phyloP scores from a whole-genome alignment of 2,329 filamentous ascomycete genomes.

The Aspergillus brasiliensis region DNA sequence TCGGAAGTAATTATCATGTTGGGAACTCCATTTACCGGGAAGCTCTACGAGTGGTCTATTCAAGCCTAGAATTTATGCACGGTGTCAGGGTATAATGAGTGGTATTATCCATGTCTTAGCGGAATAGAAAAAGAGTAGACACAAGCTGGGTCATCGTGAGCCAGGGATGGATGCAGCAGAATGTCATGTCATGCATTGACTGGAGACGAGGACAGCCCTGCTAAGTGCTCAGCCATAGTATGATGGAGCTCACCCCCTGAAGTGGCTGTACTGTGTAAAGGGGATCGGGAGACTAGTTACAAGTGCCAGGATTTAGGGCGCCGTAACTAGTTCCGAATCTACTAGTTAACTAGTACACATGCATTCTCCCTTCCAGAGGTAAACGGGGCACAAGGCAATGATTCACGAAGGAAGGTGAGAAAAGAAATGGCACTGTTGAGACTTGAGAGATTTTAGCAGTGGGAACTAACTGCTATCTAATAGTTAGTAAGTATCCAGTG shows the following conservation, averaged over 20 bases:
- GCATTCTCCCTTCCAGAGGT: neutral
- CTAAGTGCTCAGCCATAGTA: neutral
- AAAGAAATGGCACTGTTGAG: neutral
- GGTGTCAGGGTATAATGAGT: neutral
- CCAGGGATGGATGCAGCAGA: neutral
- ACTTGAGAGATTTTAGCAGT: neutral
- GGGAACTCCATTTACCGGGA: neutral
- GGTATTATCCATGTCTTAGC: neutral
- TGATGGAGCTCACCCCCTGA: neutral
- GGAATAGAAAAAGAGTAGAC: neutral
- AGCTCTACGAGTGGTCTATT: neutral
- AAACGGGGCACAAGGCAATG: too few species aligned
- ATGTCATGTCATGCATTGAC: conserved; percentile 3
- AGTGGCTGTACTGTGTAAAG: neutral
- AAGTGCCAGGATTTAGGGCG: neutral
- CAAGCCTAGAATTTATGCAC: neutral
- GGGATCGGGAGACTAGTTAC: neutral
- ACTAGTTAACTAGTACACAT: neutral
- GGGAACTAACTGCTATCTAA: too few species aligned
- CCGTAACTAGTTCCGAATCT: neutral
- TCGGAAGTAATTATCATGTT: neutral
- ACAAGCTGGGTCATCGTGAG: neutral
- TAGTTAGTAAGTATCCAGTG: neutral
- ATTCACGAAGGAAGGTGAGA: neutral
- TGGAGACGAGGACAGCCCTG: neutral